Evolutionary conservation across 176 grass and related monocot genomes (phyloP), one percentile per base, ranked within the genome.

Genomic region (Raddia distichophylla): DNA sequence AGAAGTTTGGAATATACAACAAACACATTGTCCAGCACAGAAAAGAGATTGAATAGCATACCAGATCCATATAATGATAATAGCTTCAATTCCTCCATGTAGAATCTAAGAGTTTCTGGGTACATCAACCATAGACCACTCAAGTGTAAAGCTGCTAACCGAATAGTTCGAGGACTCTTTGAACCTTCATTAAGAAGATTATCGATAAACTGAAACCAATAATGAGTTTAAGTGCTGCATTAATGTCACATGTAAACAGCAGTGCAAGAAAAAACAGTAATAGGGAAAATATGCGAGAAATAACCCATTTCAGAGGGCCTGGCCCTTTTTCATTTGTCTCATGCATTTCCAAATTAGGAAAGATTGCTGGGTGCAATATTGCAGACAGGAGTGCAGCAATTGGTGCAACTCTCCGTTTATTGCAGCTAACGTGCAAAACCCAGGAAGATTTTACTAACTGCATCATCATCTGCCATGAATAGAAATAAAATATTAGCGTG

Each of bases 221-320:
- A 5, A 83, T 67, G 20, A 78, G 34, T 80, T 45, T 60, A 43
- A 74, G 7, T 32, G 37, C 73, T 51, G 27, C 44, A 74, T 17
- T 47, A n/a, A 40, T 74, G 67, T 71, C 61, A 52, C 11, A 52
- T 78, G 53, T 13, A 82, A 79, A 86, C 7, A 48, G 34, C 33
- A 49, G 50, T 69, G 56, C 35, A 80, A 55, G 27, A 27, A 75
- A 77, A 69, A 56, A 2, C 4, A 65, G 20, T 66, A 80, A 54
- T 78, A 60, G 63, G 86, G n/a, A 67, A 1, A 6, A 42, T 57
- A 44, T 69, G 50, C 53, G 34, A 79, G 20, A 86, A 87, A 92
- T 81, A 14, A 98, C 95, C 95, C 95, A 98, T 88, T 98, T 98
- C 65, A 98, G 84, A 77, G 95, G 95, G 15, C 95, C 92, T 79